These are phyloP conservation scores for Cladosporium sphaerospermum DNA, from an alignment of 2,329 filamentous ascomycete species.

Conservation along the genomic window DNA sequence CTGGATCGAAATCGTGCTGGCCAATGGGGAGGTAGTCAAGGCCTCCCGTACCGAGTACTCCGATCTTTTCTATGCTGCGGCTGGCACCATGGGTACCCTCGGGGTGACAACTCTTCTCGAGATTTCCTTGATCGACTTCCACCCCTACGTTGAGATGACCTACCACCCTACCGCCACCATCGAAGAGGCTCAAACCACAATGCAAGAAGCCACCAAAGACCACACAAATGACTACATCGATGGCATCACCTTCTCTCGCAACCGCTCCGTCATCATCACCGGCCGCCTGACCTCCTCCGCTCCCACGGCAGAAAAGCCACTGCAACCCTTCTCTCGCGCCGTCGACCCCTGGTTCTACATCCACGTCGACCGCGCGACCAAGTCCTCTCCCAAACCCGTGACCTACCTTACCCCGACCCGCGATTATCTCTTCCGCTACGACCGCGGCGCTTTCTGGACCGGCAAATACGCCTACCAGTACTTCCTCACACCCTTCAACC, in stretches of 20 bases:
- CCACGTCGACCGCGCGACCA: conserved; percentile 26
- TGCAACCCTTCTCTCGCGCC: conserved; percentile 34
- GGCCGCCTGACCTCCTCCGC: conserved; percentile 34
- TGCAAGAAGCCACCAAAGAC: conserved; percentile 34
- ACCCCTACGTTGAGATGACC: conserved; percentile 44
- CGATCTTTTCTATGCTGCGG: conserved; percentile 60
- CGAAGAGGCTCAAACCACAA: conserved; percentile 36
- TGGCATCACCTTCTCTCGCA: conserved; percentile 43
- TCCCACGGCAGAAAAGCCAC: conserved; percentile 10
- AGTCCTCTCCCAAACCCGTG: conserved; percentile 32
- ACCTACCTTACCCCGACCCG: conserved; percentile 43
- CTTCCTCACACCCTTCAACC: conserved; percentile 55
- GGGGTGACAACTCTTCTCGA: conserved; percentile 58
- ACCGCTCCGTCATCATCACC: conserved; percentile 39
- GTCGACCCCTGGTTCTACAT: conserved; percentile 49
- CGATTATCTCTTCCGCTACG: conserved; percentile 67
- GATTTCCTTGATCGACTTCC: conserved; percentile 41
- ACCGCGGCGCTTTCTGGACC: conserved; percentile 63
- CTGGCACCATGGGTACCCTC: conserved; percentile 60
- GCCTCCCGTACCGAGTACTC: conserved; percentile 49
- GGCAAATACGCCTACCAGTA: conserved; percentile 56
- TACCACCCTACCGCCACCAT: conserved; percentile 41
- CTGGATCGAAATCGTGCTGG: conserved; percentile 59
- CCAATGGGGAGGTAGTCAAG: conserved; percentile 51
- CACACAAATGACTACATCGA: conserved; percentile 43